A percentile compares a stretch with the other conserved stretches of the same genome.
Conservation (phyloP, 1,284 basidiomycete genomes). For the Naganishia cerealis region DNA sequence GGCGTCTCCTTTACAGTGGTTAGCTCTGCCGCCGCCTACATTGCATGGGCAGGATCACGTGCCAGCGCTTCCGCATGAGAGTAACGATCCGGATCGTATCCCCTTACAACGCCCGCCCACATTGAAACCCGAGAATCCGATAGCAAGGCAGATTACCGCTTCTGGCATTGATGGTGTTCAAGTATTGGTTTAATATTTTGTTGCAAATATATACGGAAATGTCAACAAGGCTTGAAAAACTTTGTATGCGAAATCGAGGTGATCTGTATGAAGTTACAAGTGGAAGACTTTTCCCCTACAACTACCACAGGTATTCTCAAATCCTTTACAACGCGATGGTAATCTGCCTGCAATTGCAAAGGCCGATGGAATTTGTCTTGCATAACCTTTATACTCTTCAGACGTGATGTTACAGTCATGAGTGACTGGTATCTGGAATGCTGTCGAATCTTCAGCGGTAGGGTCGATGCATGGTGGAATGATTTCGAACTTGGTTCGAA, state of each 20-base stretch:
- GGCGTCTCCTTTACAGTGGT: constrained; percentile 1
- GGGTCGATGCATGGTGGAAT: background rate
- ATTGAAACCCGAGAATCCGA: constrained; percentile 33
- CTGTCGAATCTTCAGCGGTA: background rate
- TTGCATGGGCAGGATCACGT: constrained; percentile 7
- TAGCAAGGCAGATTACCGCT: constrained; percentile 34
- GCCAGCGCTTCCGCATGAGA: constrained; percentile 13
- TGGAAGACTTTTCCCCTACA: constrained; percentile 25
- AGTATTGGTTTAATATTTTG: background rate
- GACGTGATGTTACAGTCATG: background rate
- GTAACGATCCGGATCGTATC: constrained; percentile 7
- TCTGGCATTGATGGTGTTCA: constrained; percentile 13
- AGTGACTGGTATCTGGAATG: constrained; percentile 1
- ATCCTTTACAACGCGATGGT: constrained; percentile 22
- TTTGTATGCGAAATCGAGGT: too few relatives aligned
- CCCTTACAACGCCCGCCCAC: constrained; percentile 26
- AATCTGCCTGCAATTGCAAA: constrained; percentile 7
- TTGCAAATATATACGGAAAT: too few relatives aligned
- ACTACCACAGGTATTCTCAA: constrained; percentile 28
- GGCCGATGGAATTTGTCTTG: background rate
- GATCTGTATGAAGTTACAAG: constrained; percentile 3
- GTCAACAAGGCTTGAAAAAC: too few relatives aligned
- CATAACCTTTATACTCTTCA: constrained; percentile 15
- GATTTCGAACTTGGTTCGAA: background rate
- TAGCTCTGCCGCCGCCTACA: background rate